phyloP scores from a whole-genome alignment of 768 basidiomycete genomes.

The Boletus rubescentipes region DNA sequence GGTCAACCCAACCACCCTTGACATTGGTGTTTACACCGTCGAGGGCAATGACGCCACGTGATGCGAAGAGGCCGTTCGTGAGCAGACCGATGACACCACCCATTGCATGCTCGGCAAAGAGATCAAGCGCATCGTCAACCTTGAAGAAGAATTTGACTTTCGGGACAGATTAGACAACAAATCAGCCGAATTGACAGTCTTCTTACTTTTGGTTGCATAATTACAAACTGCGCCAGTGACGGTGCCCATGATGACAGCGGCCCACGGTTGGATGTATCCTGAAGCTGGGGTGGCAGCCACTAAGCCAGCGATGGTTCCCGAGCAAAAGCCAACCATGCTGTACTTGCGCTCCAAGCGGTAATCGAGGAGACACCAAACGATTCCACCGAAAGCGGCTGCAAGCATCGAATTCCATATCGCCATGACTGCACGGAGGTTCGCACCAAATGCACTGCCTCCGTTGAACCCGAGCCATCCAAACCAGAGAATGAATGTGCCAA shows the following conservation, averaged over 20 bases:
- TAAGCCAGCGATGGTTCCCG: slow-evolving; percentile 84
- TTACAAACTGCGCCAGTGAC: slow-evolving; percentile 74
- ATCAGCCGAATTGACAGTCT: neutral
- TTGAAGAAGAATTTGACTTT: slow-evolving; percentile 66
- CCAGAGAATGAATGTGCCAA: slow-evolving; percentile 86
- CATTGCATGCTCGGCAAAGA: slow-evolving; percentile 89
- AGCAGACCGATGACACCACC: slow-evolving; percentile 79
- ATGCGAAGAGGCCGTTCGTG: slow-evolving; percentile 74
- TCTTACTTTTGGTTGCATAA: slow-evolving; percentile 78
- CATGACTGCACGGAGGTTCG: slow-evolving; percentile 82
- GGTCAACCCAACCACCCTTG: slow-evolving; percentile 71
- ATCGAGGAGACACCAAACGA: slow-evolving; percentile 82
- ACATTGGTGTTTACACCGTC: slow-evolving; percentile 62
- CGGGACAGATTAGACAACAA: slow-evolving; percentile 9
- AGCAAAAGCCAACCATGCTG: slow-evolving; percentile 89
- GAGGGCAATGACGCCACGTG: slow-evolving; percentile 56
- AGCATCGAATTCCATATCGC: slow-evolving; percentile 91
- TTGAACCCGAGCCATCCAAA: slow-evolving; percentile 92
- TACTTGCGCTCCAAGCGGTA: slow-evolving; percentile 78
- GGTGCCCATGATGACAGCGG: slow-evolving; percentile 72
- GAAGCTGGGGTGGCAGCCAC: slow-evolving; percentile 89
- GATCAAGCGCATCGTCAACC: slow-evolving; percentile 88
- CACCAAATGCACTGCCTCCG: slow-evolving; percentile 85
- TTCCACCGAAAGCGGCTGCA: slow-evolving; percentile 75
- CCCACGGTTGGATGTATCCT: slow-evolving; percentile 78